Conservation (phyloP, 2,329 filamentous ascomycete genomes). For the Ophiostoma angusticollis region DNA sequence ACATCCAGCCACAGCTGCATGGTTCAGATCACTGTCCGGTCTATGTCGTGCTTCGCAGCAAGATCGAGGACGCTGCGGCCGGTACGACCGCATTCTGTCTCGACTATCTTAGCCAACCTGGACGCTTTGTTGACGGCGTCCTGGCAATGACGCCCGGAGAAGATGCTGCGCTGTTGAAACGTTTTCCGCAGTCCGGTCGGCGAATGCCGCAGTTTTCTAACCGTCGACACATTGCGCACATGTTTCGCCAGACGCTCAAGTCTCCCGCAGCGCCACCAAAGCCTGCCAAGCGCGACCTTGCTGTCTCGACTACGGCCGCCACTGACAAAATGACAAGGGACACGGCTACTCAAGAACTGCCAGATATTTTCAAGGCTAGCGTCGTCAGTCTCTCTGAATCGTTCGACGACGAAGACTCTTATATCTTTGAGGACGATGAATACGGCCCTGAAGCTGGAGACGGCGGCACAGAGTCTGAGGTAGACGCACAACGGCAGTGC, state of each 20-base stretch:
- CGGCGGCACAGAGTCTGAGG: too few relatives aligned
- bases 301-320: not conserved
- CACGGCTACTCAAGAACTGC: not conserved
- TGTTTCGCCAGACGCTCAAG: slow-evolving; percentile 46
- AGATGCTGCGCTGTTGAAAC: slow-evolving; percentile 20
- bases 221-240: slow-evolving; percentile 76
- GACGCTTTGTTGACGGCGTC: slow-evolving; percentile 53
- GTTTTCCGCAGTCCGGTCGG: slow-evolving; percentile 62
- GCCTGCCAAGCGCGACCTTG: not conserved
- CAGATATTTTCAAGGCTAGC: slow-evolving; percentile 6
- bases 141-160: not conserved
- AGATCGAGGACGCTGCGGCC: slow-evolving; percentile 36
- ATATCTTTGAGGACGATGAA: slow-evolving; percentile 2
- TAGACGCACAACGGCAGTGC: too few relatives aligned
- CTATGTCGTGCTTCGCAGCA: slow-evolving; percentile 59
- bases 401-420: slow-evolving; percentile 1
- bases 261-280: not conserved
- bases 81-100: slow-evolving; percentile 36
- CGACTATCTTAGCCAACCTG: slow-evolving; percentile 67
- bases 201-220: slow-evolving; percentile 80
- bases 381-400: slow-evolving; percentile 1
- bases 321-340: not conserved
- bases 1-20: slow-evolving; percentile 89
- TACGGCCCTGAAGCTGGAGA: too few relatives aligned
- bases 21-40: slow-evolving; percentile 96